Base-by-base conservation (phyloP, 2,329 filamentous ascomycete genomes). In the Eutypa lata region DNA sequence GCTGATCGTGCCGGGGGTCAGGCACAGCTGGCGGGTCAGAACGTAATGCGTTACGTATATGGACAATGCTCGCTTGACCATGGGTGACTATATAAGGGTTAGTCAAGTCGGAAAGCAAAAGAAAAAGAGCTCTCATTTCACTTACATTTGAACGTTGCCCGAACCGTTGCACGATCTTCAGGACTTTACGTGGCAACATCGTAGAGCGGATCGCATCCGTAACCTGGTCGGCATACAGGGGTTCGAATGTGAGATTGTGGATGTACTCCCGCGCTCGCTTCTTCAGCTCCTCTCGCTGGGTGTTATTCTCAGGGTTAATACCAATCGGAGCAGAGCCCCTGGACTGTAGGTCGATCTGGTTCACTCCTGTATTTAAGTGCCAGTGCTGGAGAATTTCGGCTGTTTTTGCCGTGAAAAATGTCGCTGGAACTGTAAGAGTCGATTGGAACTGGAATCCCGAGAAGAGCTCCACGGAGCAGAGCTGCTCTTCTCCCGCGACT, bases 31-130 rank as follows among this genome's bases (percentile, higher is more conserved):
- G 4, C 76, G 74, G 6, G 77, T 76, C 68, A 83, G 76, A 55
- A 82, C 70, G 63, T 81, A 83, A 61, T 84, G 78, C 73, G 80
- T 80, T 43, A 76, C 76, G 65, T 82, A 81, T 48, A 83, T 77
- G 37, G 73, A 73, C 19, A 84, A 71, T 1, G 80, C 79, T 38
- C 74, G 73, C 62, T 76, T 77, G 44, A 82, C 80, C 61, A 83
- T 79, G 10, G 71, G 54, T 1, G 75, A 76, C 67, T 79, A 33
- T 8, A 47, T 10, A 28, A 13, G 8, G 24, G 38, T 49, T 40
- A 53, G 46, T 19, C 10, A 37, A 21, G 18, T 21, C 10, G 33
- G 31, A n/a, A 49, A 33, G 24, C 51, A 49, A 53, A 46, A 49
- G 28, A 54, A 26, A 50, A 14, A 16, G 33, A n/a, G 22, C 10